Evolutionary conservation across 768 basidiomycete species (phyloP).

Genomic region (Amanita molliuscula): DNA sequence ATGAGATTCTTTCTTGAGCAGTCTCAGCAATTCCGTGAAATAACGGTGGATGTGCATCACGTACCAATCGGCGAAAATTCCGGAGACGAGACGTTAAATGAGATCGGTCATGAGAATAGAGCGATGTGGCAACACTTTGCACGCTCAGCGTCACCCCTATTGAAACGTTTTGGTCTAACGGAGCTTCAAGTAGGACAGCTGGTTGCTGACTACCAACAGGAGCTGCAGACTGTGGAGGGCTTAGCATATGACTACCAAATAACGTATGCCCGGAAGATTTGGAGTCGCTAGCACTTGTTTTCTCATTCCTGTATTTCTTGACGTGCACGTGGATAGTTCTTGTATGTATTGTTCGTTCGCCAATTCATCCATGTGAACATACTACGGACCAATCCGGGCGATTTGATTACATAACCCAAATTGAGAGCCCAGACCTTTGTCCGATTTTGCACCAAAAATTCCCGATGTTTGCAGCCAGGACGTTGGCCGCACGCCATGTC

Average conservation of each 20-base stretch:
- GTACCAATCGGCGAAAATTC: constrained; percentile 55
- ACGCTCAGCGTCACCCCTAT: constrained; percentile 36
- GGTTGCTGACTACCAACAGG: constrained; percentile 30
- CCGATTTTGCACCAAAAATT: constrained; percentile 21
- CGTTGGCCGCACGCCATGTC: constrained; percentile 44
- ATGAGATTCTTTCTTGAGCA: constrained; percentile 26
- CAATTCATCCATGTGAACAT: neutral
- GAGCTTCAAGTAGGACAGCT: constrained; percentile 28
- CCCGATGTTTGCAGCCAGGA: constrained; percentile 51
- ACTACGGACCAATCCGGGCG: constrained; percentile 16
- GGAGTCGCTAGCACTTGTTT: neutral
- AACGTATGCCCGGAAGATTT: constrained; percentile 31
- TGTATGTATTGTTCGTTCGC: neutral
- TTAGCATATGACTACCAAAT: constrained; percentile 38
- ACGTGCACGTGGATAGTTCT: neutral
- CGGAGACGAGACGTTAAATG: constrained; percentile 18
- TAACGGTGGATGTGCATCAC: constrained; percentile 21
- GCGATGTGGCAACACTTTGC: constrained; percentile 30
- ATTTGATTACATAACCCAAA: constrained; percentile 17
- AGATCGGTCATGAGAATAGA: constrained; percentile 33
- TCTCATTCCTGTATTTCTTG: neutral
- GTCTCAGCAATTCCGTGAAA: constrained; percentile 30
- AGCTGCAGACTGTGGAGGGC: constrained; percentile 35
- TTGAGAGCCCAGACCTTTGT: constrained; percentile 11
- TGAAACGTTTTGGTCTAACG: constrained; percentile 28